Percentiles rank a stretch among this genome's conserved stretches.
phyloP scores from a whole-genome alignment of 169 alveolate species.

The Hepatocystis sp. region DNA sequence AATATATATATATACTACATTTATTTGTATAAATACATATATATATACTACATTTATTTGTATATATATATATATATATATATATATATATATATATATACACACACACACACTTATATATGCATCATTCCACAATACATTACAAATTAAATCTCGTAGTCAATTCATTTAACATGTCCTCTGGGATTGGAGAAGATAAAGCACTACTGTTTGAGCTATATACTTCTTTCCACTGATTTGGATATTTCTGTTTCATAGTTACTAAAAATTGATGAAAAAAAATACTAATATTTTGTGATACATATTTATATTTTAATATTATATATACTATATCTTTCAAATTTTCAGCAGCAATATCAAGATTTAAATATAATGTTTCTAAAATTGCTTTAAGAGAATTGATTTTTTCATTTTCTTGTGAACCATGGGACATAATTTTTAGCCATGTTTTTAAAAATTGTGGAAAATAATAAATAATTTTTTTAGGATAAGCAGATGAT shows the following conservation, averaged over 20 bases:
- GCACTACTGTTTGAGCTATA: conserved; percentile 26
- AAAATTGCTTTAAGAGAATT: conserved; percentile 57
- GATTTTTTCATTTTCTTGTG: conserved; percentile 75
- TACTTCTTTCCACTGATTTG: conserved; percentile 65
- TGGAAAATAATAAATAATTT: conserved; percentile 61
- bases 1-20: too few relatives aligned
- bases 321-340: conserved; percentile 54
- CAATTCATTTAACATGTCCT: conserved; percentile 60
- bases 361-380: conserved; percentile 58
- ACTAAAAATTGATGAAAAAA: conserved; percentile 66
- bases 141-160: conserved; percentile 52
- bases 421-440: conserved; percentile 74
- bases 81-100: conserved; percentile 1
- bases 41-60: too few relatives aligned
- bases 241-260: conserved; percentile 69
- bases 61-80: not conserved
- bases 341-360: conserved; percentile 70
- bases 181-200: conserved; percentile 65
- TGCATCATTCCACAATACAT: not conserved
- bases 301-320: conserved; percentile 62
- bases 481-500: conserved; percentile 64
- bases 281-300: conserved; percentile 40
- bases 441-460: conserved; percentile 76
- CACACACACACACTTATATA: not conserved
- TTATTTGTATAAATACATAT: too few relatives aligned